Evolutionary conservation across 2,329 filamentous ascomycete species (phyloP).

Genomic region (Calonectria naviculata): DNA sequence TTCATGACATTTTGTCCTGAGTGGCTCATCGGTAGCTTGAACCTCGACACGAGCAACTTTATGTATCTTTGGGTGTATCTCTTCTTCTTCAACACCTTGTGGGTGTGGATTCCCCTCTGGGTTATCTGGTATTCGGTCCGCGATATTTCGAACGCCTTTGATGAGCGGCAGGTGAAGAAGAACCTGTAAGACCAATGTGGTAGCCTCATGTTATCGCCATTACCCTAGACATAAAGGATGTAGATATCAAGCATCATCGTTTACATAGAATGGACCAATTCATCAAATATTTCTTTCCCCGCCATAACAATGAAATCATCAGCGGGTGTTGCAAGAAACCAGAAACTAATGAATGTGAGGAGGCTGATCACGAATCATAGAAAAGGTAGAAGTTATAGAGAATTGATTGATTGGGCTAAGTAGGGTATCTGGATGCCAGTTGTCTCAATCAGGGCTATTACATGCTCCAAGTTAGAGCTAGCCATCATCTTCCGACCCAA

Average conservation of each 20-base stretch:
- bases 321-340: background rate
- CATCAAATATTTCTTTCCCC: background rate
- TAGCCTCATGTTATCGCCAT: background rate
- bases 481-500: conserved; percentile 18
- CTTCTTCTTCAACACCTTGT: conserved; percentile 76
- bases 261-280: background rate
- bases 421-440: conserved; percentile 39
- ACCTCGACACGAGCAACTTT: conserved; percentile 73
- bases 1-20: conserved; percentile 80
- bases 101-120: conserved; percentile 73
- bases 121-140: conserved; percentile 64
- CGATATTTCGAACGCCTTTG: conserved; percentile 67
- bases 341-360: background rate
- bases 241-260: background rate
- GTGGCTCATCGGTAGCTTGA: conserved; percentile 71
- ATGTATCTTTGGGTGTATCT: conserved; percentile 77
- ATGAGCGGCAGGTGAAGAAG: conserved; percentile 44
- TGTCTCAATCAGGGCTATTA: conserved; percentile 20
- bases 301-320: background rate
- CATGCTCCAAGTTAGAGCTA: background rate
- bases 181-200: conserved; percentile 30
- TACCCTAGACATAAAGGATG: background rate
- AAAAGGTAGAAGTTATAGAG: background rate
- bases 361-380: background rate
- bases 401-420: conserved; percentile 31